Evolutionary conservation across 768 basidiomycete species (phyloP), one percentile per base, ranked within the genome.

Genomic region (Agrocybe praecox): DNA sequence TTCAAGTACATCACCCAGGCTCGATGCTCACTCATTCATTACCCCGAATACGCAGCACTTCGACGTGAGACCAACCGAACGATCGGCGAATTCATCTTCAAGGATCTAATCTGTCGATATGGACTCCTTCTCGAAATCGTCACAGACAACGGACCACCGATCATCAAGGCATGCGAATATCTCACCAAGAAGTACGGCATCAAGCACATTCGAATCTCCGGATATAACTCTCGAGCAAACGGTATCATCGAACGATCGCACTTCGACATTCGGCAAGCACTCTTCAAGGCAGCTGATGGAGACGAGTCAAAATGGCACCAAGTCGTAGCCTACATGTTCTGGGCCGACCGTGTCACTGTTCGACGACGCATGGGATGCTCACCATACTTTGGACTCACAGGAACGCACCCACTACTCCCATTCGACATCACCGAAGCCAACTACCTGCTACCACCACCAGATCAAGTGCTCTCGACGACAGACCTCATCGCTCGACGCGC

Each of bases 1-100:
- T 75, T 58, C 50, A 53, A 52, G 3, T 75, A 73, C 34, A 58
- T 79, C 10, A 57, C 78, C 0, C 76, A 76, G 40, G 77, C 64
- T 0, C 58, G 66, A 0, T 74, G 71, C 55, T 48, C 33, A 0
- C 44, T 58, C 18, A 48, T n/a, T 12, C 47, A 48, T 22, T 58
- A 6, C 40, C 57, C 57, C 5, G 57, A 58, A 24, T 53, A 6
- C 19, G 44, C 12, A 4, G 53, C 53, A 45, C 51, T 58, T 5
- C n/a, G 51, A 6, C 1, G 57, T 1, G 44, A 47, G 17, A n/a
- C 46, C 15, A 15, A 19, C 18, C 19, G 23, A 24, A 8, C 46
- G 6, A 24, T 48, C 18, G 52, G 47, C 2, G 44, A 49, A 15
- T 58, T 6, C 5, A 26, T 53, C 17, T 22, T 52, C 2, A 12